Conservation (phyloP, 1,139 yeast genomes). For the Geotrichum fermentans region DNA sequence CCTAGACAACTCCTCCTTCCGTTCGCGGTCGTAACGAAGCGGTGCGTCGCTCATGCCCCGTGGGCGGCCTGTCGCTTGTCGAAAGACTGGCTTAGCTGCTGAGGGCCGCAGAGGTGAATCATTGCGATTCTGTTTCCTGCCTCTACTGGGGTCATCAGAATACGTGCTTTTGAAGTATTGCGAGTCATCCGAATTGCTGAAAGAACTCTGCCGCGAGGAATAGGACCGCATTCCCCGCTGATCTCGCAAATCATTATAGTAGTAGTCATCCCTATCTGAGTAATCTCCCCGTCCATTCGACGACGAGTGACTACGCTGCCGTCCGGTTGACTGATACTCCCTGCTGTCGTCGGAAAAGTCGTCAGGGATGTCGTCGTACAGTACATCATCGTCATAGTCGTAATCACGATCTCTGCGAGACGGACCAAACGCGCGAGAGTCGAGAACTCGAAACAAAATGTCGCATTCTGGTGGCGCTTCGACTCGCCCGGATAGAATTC, state of each 20-base stretch:
- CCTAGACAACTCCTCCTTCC: slow-evolving; percentile 17
- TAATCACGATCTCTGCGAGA: slow-evolving; percentile 53
- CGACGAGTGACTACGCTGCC: slow-evolving; percentile 22
- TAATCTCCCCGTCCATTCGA: slow-evolving; percentile 34
- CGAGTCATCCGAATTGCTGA: slow-evolving; percentile 22
- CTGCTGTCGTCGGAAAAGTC: slow-evolving; percentile 33
- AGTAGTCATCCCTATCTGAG: slow-evolving; percentile 37
- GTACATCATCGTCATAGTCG: slow-evolving; percentile 56
- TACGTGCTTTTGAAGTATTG: slow-evolving; percentile 31
- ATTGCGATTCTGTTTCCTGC: background rate
- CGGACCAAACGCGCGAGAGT: slow-evolving; percentile 64
- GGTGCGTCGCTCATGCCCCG: slow-evolving; percentile 20
- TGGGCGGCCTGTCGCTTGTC: slow-evolving; percentile 9
- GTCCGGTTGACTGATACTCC: slow-evolving; percentile 22
- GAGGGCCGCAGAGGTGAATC: slow-evolving; percentile 39
- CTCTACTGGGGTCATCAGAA: slow-evolving; percentile 31
- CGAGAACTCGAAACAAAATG: slow-evolving; percentile 76
- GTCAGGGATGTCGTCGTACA: slow-evolving; percentile 65
- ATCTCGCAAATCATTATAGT: slow-evolving; percentile 27
- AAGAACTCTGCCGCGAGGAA: slow-evolving; percentile 33
- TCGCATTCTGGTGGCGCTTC: slow-evolving; percentile 92
- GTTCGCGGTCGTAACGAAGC: slow-evolving; percentile 26
- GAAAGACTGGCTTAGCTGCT: slow-evolving; percentile 50
- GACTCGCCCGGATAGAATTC: slow-evolving; percentile 75
- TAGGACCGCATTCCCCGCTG: slow-evolving; percentile 11